A percentile compares a stretch with the other conserved stretches of the same genome.
Evolutionary conservation across 345 rosid genomes (phyloP).

Genomic region (Adansonia digitata): DNA sequence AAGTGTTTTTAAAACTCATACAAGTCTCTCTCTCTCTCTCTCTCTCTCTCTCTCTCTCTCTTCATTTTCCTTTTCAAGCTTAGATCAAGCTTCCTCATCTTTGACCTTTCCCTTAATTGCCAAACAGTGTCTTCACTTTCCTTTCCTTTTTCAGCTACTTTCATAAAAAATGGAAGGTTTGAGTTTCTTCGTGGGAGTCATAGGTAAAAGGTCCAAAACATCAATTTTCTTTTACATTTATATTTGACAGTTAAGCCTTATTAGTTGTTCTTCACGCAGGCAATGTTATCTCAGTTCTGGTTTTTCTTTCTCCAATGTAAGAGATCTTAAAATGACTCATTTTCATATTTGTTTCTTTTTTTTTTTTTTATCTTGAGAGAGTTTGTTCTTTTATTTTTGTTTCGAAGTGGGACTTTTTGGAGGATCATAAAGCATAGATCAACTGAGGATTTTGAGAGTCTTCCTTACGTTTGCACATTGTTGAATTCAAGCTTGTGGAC

Average conservation of each 20-base stretch:
- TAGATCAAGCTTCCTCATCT: not conserved
- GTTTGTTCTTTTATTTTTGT: not conserved
- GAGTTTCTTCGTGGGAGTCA: slow-evolving; percentile 47
- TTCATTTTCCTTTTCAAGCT: not conserved
- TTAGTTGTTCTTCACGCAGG: slow-evolving; percentile 43
- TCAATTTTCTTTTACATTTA: not conserved
- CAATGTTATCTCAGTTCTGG: slow-evolving; percentile 58
- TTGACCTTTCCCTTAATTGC: not conserved
- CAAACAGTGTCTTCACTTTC: not conserved
- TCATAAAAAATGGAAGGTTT: slow-evolving; percentile 33
- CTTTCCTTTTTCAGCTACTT: not conserved
- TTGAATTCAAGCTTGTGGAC: slow-evolving; percentile 67
- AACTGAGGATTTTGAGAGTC: slow-evolving; percentile 63
- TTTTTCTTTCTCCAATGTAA: slow-evolving; percentile 77
- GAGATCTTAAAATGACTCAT: not conserved
- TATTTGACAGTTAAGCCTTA: not conserved
- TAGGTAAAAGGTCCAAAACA: slow-evolving; percentile 38
- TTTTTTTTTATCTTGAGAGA: not conserved
- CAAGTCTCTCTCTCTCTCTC: too few species aligned
- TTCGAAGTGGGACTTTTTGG: slow-evolving; percentile 44
- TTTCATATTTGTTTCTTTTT: not conserved
- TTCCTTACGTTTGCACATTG: slow-evolving; percentile 71
- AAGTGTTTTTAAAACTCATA: too few species aligned
- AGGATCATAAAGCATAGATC: slow-evolving; percentile 43
- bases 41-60: too few species aligned